A percentile compares a stretch with the other conserved stretches of the same genome.
phyloP scores from a whole-genome alignment of 768 basidiomycete genomes.

The Tricholoma sp. region DNA sequence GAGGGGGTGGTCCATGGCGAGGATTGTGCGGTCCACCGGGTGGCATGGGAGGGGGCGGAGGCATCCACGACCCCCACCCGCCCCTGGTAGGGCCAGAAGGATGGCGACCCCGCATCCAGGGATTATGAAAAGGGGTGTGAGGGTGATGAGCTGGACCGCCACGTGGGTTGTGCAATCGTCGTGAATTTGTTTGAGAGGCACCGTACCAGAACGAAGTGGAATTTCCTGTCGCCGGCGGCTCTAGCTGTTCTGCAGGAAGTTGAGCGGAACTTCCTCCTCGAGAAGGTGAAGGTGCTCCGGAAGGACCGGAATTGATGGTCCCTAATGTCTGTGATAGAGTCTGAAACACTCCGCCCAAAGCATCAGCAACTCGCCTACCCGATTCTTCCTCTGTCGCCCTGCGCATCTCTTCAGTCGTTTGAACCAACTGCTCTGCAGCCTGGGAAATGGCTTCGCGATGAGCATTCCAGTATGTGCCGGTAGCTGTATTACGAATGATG shows the following conservation, averaged over 20 bases:
- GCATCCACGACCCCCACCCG: constrained; percentile 1
- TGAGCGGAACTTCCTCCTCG: neutral
- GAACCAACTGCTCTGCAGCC: constrained; percentile 50
- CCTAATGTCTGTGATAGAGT: constrained; percentile 36
- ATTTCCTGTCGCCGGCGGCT: constrained; percentile 3
- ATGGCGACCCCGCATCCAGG: constrained; percentile 6
- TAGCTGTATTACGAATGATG: constrained; percentile 55
- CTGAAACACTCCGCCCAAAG: constrained; percentile 54
- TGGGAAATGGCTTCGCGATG: constrained; percentile 58
- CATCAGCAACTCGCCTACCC: constrained; percentile 54
- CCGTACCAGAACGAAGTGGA: constrained; percentile 16
- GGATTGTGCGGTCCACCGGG: constrained; percentile 13
- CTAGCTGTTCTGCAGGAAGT: neutral
- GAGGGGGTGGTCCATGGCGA: constrained; percentile 5
- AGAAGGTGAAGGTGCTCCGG: neutral
- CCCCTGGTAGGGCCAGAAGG: neutral
- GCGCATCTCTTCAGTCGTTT: constrained; percentile 41
- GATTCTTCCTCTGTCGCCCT: constrained; percentile 60
- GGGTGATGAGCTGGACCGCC: neutral
- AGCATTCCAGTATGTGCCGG: constrained; percentile 63
- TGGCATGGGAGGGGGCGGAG: constrained; percentile 1
- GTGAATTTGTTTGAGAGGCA: neutral
- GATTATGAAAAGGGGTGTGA: neutral
- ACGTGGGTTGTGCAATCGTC: neutral
- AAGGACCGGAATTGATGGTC: neutral